A percentile compares a stretch with the other conserved stretches of the same genome.
phyloP scores from a whole-genome alignment of 2,329 filamentous ascomycete species.

The Blastomyces emzantsi region DNA sequence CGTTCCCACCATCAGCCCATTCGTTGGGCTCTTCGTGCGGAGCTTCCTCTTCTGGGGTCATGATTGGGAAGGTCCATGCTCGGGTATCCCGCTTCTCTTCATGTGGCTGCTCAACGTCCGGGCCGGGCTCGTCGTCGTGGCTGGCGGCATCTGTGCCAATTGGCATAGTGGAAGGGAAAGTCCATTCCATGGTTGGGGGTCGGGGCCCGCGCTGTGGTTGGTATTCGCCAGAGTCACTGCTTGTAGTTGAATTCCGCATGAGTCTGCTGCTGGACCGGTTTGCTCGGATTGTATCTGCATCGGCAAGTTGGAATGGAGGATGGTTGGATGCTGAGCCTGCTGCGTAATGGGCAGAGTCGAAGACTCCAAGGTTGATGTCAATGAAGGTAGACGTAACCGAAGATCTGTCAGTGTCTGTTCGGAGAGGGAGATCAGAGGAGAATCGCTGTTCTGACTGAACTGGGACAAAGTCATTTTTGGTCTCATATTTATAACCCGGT shows the following conservation, averaged over 20 bases:
- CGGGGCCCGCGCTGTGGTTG: conserved; percentile 29
- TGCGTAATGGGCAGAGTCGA: conserved; percentile 43
- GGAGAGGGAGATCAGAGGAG: conserved; percentile 48
- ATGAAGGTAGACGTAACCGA: conserved; percentile 42
- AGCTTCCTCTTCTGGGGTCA: conserved; percentile 21
- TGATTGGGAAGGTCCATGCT: conserved; percentile 48
- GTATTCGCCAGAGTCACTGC: conserved; percentile 25
- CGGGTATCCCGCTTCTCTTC: conserved; percentile 34
- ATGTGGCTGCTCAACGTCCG: conserved; percentile 8
- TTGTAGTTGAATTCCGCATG: conserved; percentile 26
- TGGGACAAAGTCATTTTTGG: conserved; percentile 42
- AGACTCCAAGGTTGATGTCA: conserved; percentile 50
- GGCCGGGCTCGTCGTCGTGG: conserved; percentile 20
- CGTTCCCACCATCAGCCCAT: conserved; percentile 14
- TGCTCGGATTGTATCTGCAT: conserved; percentile 49
- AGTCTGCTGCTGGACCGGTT: conserved; percentile 44
- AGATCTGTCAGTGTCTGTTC: conserved; percentile 38
- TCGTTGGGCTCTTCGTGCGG: conserved; percentile 14
- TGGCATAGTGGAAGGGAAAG: conserved; percentile 32
- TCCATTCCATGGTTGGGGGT: conserved; percentile 42
- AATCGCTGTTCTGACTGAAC: conserved; percentile 35
- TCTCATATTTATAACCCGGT: conserved; percentile 51
- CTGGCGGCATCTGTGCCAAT: conserved; percentile 12
- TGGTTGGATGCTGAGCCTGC: conserved; percentile 44
- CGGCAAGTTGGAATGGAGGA: conserved; percentile 41